A percentile compares a stretch with the other conserved stretches of the same genome.
phyloP scores from a whole-genome alignment of 495 filamentous ascomycete species.

The Usnea hakonensis region DNA sequence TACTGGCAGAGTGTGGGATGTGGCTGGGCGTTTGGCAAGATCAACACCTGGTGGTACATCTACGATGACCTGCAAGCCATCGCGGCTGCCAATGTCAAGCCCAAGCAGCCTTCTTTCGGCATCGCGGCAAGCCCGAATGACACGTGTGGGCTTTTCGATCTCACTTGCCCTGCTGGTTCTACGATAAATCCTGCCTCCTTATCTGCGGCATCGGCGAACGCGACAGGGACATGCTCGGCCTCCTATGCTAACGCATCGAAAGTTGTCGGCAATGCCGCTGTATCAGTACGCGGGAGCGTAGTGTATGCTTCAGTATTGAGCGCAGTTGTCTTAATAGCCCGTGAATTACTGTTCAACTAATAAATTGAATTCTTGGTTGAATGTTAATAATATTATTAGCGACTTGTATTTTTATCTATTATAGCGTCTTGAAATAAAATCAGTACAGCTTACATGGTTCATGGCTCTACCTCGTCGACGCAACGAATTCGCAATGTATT shows the following conservation, averaged over 20 bases:
- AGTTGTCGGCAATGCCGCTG: background rate
- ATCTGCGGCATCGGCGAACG: background rate
- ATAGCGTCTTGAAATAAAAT: no score
- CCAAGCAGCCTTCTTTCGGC: background rate
- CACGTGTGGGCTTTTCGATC: background rate
- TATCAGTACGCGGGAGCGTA: background rate
- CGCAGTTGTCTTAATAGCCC: background rate
- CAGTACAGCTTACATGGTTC: no score
- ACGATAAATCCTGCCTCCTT: background rate
- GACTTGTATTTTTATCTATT: no score
- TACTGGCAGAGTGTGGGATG: constrained; percentile 79
- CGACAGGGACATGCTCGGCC: background rate
- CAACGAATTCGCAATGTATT: no score
- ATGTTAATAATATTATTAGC: no score
- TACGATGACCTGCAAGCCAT: background rate
- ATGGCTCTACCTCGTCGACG: no score
- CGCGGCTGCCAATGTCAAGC: background rate
- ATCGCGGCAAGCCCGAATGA: background rate
- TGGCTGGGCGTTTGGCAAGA: constrained; percentile 49
- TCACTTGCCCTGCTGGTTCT: background rate
- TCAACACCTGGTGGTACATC: constrained; percentile 58
- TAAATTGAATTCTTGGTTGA: no score
- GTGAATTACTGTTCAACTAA: background rate
- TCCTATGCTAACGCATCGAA: background rate
- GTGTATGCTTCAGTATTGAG: background rate